Evolutionary conservation across 306 rosid genomes (phyloP).

Genomic region (Cicer judaicum): DNA sequence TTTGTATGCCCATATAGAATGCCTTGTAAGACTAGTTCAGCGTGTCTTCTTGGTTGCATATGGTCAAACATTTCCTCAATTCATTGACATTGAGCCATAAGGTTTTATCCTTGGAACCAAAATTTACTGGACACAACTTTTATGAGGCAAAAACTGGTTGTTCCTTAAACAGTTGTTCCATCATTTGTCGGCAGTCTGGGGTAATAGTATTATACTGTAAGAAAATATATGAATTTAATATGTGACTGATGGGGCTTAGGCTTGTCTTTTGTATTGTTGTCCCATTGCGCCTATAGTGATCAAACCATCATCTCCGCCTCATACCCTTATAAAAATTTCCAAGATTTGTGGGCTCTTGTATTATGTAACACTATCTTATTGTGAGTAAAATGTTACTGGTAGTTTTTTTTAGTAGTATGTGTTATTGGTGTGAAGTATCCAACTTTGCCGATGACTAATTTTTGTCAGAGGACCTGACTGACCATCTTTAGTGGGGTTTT

Average conservation of each 20-base stretch:
- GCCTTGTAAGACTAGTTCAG: slow-evolving; percentile 21
- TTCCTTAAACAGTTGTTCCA: slow-evolving; percentile 16
- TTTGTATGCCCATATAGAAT: slow-evolving; percentile 3
- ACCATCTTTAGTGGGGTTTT: no score
- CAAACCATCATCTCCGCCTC: slow-evolving; percentile 10
- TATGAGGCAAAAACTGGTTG: slow-evolving; percentile 22
- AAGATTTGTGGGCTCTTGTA: no score
- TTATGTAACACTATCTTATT: background rate
- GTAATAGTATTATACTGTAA: background rate
- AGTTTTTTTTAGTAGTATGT: no score
- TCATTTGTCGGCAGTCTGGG: background rate
- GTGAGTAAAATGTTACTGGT: background rate
- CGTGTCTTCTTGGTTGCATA: slow-evolving; percentile 10
- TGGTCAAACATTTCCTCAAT: slow-evolving; percentile 6
- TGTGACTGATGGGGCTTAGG: background rate
- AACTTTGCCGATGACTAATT: no score
- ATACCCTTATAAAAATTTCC: background rate
- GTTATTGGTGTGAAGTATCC: no score
- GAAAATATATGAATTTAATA: slow-evolving; percentile 3
- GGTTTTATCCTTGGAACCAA: slow-evolving; percentile 28
- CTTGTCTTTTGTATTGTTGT: slow-evolving; percentile 3
- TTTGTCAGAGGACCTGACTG: no score
- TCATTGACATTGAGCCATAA: background rate
- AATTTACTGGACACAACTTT: slow-evolving; percentile 27
- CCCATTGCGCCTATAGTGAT: background rate